Percentiles rank a stretch among this genome's conserved stretches.
These are phyloP conservation scores for Firmiana major DNA, from an alignment of 345 rosid genomes.

Conservation along the genomic window DNA sequence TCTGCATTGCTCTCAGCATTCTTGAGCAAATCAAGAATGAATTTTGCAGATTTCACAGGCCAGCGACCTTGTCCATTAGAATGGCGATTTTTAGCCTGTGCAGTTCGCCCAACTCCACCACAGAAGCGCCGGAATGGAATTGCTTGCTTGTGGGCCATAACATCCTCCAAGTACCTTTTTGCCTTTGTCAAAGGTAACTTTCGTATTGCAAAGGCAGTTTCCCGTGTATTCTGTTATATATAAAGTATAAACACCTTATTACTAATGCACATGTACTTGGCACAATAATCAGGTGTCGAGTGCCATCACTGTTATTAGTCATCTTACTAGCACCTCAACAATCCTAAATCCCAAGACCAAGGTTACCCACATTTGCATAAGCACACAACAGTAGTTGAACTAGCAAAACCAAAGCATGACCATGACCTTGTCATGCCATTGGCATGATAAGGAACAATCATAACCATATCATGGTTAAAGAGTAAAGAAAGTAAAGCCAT, in stretches of 20 bases:
- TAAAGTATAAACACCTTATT: not conserved
- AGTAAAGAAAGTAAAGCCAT: not conserved
- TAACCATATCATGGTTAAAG: not conserved
- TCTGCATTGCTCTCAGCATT: conserved; percentile 79
- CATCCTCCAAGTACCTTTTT: conserved; percentile 76
- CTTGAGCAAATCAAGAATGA: conserved; percentile 54
- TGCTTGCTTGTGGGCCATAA: conserved; percentile 73
- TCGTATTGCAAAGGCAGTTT: conserved; percentile 59
- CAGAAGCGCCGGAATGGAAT: conserved; percentile 78
- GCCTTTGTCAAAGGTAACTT: conserved; percentile 64
- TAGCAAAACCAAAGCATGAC: not conserved
- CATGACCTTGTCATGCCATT: not conserved
- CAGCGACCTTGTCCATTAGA: conserved; percentile 87
- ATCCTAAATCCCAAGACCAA: not conserved
- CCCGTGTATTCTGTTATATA: conserved; percentile 59
- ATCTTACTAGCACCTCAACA: not conserved
- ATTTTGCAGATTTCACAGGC: conserved; percentile 54
- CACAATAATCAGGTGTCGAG: not conserved
- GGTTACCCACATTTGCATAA: not conserved
- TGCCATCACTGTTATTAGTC: not conserved
- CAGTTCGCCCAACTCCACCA: conserved; percentile 71
- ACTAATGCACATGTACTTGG: not conserved
- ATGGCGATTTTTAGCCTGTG: conserved; percentile 77
- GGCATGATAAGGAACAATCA: not conserved
- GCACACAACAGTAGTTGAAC: not conserved